phyloP scores from a whole-genome alignment of 202 grass and related monocot genomes.

The Miscanthus sacchariflorus region DNA sequence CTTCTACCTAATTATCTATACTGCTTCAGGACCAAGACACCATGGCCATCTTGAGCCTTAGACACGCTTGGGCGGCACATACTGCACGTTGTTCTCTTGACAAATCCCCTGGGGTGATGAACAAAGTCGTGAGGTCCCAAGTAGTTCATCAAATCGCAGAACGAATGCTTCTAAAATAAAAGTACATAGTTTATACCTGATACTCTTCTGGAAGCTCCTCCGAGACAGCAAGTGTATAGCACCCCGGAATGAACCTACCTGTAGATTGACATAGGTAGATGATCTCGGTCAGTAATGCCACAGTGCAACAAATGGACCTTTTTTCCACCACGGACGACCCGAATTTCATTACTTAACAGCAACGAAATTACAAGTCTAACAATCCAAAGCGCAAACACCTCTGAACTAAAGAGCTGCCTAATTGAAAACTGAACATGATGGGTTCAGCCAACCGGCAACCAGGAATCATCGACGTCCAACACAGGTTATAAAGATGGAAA shows the following conservation, averaged over 20 bases:
- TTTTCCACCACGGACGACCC: too few species aligned
- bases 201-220: slow-evolving; percentile 99
- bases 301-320: background rate
- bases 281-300: background rate
- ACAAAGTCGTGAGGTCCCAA: slow-evolving; percentile 22
- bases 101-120: slow-evolving; percentile 67
- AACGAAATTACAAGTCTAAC: too few species aligned
- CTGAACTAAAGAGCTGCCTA: too few species aligned
- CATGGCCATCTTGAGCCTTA: background rate
- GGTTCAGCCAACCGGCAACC: too few species aligned
- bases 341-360: too few species aligned
- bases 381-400: too few species aligned
- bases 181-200: slow-evolving; percentile 52
- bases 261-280: slow-evolving; percentile 21
- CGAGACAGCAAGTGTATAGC: slow-evolving; percentile 90
- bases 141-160: background rate
- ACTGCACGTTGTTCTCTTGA: slow-evolving; percentile 81
- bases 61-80: slow-evolving; percentile 76
- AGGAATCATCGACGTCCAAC: too few species aligned
- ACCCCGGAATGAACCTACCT: slow-evolving; percentile 94
- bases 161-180: background rate
- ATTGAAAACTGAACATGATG: too few species aligned
- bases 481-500: too few species aligned
- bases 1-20: background rate
- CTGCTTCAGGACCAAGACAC: background rate